Evolutionary conservation across 2,329 filamentous ascomycete species (phyloP).

Genomic region (Xylariaceae sp.): DNA sequence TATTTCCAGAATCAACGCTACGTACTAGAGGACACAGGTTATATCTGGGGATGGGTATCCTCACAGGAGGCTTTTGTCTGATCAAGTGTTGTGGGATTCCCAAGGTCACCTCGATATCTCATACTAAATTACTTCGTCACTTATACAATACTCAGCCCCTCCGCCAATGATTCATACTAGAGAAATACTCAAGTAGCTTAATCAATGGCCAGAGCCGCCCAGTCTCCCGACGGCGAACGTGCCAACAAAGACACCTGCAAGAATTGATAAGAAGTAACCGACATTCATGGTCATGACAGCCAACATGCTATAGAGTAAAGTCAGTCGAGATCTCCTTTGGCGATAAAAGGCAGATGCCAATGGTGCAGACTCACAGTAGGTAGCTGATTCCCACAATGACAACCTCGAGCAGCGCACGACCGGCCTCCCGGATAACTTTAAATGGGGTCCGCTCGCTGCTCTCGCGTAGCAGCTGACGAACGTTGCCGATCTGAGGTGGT

Average conservation of each 20-base stretch:
- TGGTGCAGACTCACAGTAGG: conserved; percentile 25
- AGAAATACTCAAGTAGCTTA: too few species aligned
- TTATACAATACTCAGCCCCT: too few species aligned
- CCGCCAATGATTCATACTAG: too few species aligned
- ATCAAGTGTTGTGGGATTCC: too few species aligned
- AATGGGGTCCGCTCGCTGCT: conserved; percentile 22
- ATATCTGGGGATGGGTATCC: too few species aligned
- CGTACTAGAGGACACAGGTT: too few species aligned
- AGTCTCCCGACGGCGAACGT: conserved; percentile 27
- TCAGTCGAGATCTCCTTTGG: neutral
- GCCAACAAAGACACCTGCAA: conserved; percentile 29
- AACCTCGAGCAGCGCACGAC: conserved; percentile 23
- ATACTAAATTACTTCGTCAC: too few species aligned
- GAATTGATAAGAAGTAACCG: conserved; percentile 31
- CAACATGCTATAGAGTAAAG: conserved; percentile 23
- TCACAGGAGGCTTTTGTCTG: too few species aligned
- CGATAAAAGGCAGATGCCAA: neutral
- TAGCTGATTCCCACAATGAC: conserved; percentile 29
- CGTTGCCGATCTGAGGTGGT: conserved; percentile 13
- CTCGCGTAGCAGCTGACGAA: conserved; percentile 16
- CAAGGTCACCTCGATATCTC: too few species aligned
- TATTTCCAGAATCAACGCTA: too few species aligned
- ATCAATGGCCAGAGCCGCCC: conserved; percentile 5
- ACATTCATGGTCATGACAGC: conserved; percentile 34
- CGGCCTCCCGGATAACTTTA: conserved; percentile 25